Percentiles rank a stretch among this genome's conserved stretches.
Conservation (phyloP, 306 rosid genomes). For the Benincasa hispida region DNA sequence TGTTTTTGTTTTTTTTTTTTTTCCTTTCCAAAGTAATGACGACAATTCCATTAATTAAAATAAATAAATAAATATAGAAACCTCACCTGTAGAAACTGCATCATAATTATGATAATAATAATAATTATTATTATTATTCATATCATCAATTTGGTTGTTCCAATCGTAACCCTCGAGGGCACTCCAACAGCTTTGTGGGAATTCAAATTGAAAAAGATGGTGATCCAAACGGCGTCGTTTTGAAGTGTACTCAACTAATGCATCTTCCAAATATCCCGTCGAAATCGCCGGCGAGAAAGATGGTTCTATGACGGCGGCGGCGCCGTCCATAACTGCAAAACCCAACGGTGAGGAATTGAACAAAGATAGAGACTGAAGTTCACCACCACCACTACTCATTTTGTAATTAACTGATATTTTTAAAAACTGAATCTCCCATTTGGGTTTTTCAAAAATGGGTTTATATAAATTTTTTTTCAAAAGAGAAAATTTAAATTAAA, state of each 20-base stretch:
- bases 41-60: background rate
- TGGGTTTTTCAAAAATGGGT: background rate
- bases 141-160: constrained; percentile 36
- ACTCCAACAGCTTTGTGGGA: constrained; percentile 36
- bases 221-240: constrained; percentile 56
- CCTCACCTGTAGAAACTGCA: constrained; percentile 24
- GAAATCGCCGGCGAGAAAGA: constrained; percentile 45
- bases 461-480: constrained; percentile 1
- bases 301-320: background rate
- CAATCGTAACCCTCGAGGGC: constrained; percentile 37
- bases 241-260: constrained; percentile 54
- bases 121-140: constrained; percentile 1
- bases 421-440: background rate
- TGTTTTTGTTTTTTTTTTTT: background rate
- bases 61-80: background rate
- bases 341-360: background rate
- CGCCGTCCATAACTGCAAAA: constrained; percentile 34
- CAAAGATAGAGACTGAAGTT: background rate
- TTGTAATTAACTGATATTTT: background rate
- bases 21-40: background rate
- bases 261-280: constrained; percentile 86
- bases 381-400: background rate
- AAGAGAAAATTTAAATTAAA: no score
- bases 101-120: background rate
- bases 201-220: background rate